Evolutionary conservation across 1,284 basidiomycete species (phyloP).

Genomic region (Rhodotorula glutinis): DNA sequence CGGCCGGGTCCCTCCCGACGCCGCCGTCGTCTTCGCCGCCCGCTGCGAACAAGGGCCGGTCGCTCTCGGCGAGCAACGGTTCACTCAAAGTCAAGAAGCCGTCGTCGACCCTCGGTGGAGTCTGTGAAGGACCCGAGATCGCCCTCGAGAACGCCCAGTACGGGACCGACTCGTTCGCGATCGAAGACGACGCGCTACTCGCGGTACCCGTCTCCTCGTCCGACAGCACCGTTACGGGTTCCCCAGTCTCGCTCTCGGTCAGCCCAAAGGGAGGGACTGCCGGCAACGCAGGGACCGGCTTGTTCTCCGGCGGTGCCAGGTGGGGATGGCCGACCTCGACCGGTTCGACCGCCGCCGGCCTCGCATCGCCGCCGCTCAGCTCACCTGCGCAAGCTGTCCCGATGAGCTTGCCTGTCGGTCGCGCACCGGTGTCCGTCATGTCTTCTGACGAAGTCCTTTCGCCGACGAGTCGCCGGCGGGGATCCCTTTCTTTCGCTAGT

Average conservation of each 20-base stretch:
- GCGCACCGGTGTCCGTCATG: neutral
- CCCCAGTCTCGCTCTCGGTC: neutral
- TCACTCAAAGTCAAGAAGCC: neutral
- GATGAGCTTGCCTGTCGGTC: neutral
- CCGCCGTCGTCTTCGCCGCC: conserved; percentile 24
- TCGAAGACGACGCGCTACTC: conserved; percentile 1
- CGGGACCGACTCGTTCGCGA: neutral
- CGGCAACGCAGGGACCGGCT: neutral
- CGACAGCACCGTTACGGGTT: neutral
- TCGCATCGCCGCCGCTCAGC: neutral
- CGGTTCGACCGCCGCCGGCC: neutral
- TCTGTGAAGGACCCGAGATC: conserved; percentile 34
- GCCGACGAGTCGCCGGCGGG: conserved; percentile 2
- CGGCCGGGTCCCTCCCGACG: conserved; percentile 27
- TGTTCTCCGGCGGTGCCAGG: conserved; percentile 32
- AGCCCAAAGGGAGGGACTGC: no score
- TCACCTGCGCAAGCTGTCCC: neutral
- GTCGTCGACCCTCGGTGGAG: conserved; percentile 23
- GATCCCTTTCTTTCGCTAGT: conserved; percentile 11
- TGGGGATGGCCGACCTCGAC: conserved; percentile 33
- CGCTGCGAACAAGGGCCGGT: neutral
- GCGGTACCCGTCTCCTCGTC: neutral
- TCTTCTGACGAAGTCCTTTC: neutral
- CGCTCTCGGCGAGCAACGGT: neutral
- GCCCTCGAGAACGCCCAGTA: conserved; percentile 18